Conservation (phyloP, 768 basidiomycete genomes). For the Lentinula sp. region DNA sequence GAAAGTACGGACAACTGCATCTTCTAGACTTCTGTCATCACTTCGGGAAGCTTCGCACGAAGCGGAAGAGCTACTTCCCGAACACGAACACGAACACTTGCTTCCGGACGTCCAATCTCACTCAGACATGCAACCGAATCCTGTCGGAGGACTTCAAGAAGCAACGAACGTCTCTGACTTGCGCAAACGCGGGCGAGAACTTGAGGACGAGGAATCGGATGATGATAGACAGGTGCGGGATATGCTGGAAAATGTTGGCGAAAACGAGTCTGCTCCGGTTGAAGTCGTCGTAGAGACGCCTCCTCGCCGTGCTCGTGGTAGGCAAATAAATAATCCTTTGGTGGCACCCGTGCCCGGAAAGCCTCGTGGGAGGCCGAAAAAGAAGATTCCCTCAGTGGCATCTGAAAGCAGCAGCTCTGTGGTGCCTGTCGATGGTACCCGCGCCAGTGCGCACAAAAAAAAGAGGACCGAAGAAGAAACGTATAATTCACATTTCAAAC, state of each 20-base stretch:
- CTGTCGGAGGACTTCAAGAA: neutral
- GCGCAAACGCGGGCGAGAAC: neutral
- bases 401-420: conserved; percentile 20
- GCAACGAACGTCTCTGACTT: neutral
- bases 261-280: neutral
- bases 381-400: neutral
- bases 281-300: conserved; percentile 12
- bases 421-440: conserved; percentile 30
- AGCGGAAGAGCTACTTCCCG: neutral
- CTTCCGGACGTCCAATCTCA: neutral
- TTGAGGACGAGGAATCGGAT: neutral
- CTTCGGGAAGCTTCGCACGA: neutral
- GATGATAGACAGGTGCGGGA: neutral
- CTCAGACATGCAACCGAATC: neutral
- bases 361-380: conserved; percentile 3
- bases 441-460: conserved; percentile 30
- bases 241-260: neutral
- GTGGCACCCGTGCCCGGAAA: conserved; percentile 8
- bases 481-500: conserved; percentile 24
- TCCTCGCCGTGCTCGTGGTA: conserved; percentile 5
- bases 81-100: neutral
- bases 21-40: neutral
- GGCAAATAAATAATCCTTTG: neutral
- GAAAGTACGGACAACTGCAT: neutral
- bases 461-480: conserved; percentile 23